Conservation (phyloP, 228 moss, liverwort and hornwort genomes). For the Sphagnum magellanicum region DNA sequence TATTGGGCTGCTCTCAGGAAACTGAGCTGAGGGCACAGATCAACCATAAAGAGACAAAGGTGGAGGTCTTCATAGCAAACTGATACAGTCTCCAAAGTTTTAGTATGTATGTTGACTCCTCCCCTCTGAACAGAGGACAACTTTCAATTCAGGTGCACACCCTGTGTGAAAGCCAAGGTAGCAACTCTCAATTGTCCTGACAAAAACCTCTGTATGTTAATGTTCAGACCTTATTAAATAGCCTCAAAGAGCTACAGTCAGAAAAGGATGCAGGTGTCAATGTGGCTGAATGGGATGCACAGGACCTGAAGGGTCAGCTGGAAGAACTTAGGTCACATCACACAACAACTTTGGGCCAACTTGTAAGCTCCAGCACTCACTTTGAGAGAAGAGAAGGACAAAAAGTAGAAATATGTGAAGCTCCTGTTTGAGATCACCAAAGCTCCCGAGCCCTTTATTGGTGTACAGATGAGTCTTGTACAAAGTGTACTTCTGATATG, state of each 20-base stretch:
- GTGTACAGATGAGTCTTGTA: slow-evolving; percentile 54
- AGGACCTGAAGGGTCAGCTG: slow-evolving; percentile 31
- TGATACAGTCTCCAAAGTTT: too few species aligned
- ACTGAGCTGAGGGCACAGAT: slow-evolving; percentile 26
- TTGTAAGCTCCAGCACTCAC: slow-evolving; percentile 20
- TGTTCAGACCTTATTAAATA: slow-evolving; percentile 29
- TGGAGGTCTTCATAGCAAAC: slow-evolving; percentile 23
- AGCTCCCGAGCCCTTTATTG: slow-evolving; percentile 68
- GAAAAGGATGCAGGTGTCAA: slow-evolving; percentile 33
- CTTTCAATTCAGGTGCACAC: too few species aligned
- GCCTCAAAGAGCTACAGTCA: slow-evolving; percentile 26
- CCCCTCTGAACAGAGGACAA: too few species aligned
- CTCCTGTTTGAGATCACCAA: slow-evolving; percentile 77
- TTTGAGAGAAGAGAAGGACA: slow-evolving; percentile 79
- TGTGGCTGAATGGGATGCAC: slow-evolving; percentile 16
- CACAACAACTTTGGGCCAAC: slow-evolving; percentile 26
- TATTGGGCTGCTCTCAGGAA: slow-evolving; percentile 19
- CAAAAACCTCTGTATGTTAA: too few species aligned
- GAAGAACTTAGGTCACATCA: slow-evolving; percentile 43
- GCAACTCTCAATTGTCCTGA: too few species aligned
- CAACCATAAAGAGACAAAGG: slow-evolving; percentile 33
- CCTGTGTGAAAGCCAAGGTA: too few species aligned
- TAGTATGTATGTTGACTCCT: too few species aligned
- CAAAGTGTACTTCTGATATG: too few species aligned
- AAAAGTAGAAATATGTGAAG: slow-evolving; percentile 85